A percentile compares a stretch with the other conserved stretches of the same genome.
Evolutionary conservation across 2,329 filamentous ascomycete species (phyloP).

Genomic region (Colletotrichum costaricense): DNA sequence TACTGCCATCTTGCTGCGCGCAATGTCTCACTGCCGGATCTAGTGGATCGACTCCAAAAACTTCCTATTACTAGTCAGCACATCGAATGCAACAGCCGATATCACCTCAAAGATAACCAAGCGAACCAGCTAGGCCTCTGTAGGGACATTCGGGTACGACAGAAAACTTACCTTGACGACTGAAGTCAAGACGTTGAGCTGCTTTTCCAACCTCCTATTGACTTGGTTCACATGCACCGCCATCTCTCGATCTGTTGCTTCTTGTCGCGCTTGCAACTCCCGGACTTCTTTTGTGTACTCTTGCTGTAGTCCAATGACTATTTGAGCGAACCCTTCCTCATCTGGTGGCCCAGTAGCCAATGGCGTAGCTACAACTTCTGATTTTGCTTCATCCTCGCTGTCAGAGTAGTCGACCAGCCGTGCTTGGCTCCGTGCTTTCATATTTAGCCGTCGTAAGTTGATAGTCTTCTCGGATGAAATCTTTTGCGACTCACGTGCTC

Average conservation of each 20-base stretch:
- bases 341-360: neutral
- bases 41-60: neutral
- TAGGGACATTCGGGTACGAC: too few relatives aligned
- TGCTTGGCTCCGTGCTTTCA: neutral
- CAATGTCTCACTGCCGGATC: neutral
- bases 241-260: neutral
- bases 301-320: slow-evolving; percentile 18
- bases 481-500: neutral
- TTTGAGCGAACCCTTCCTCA: slow-evolving; percentile 14
- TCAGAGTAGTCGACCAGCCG: neutral
- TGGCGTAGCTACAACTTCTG: neutral
- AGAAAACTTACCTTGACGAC: slow-evolving; percentile 6
- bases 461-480: too few relatives aligned
- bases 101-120: neutral
- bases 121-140: neutral
- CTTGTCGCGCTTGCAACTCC: neutral
- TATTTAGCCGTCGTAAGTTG: neutral
- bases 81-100: neutral
- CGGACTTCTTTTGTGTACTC: slow-evolving; percentile 10
- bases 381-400: neutral
- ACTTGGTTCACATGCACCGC: neutral
- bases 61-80: slow-evolving; percentile 1
- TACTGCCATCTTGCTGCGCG: neutral
- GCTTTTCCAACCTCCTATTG: slow-evolving; percentile 14
- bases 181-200: slow-evolving; percentile 15